phyloP scores from a whole-genome alignment of 164 flowering plant genomes.

The Pachysandra terminalis region DNA sequence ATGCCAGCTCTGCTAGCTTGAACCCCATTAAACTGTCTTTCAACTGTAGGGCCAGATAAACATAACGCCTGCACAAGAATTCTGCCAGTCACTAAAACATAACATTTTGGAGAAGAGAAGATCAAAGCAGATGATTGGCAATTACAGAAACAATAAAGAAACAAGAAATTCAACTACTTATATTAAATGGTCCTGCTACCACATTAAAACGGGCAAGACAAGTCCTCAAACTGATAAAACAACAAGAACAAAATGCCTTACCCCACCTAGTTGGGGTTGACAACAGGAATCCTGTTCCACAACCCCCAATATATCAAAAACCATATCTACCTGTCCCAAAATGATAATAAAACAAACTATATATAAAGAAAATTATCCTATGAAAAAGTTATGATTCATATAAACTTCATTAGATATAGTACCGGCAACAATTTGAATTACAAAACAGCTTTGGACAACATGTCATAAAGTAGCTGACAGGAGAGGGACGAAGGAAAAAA shows the following conservation, averaged over 20 bases:
- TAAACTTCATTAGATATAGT: neutral
- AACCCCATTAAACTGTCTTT: conserved; percentile 72
- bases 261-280: no score
- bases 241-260: no score
- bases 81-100: neutral
- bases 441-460: neutral
- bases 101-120: neutral
- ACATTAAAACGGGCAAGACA: no score
- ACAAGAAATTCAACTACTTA: no score
- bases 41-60: conserved; percentile 38
- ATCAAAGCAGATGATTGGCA: neutral
- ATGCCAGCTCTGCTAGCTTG: conserved; percentile 68
- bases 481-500: neutral
- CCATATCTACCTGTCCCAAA: no score
- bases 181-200: no score
- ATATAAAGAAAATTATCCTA: neutral
- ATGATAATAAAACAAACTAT: no score
- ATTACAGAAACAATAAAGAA: neutral
- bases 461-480: neutral
- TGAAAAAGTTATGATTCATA: no score
- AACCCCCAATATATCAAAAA: no score
- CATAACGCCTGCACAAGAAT: conserved; percentile 70
- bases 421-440: neutral
- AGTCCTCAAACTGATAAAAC: no score
- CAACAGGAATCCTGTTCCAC: no score